Evolutionary conservation across 1,139 yeast genomes (phyloP), one percentile per base, ranked within the genome.

Genomic region (Meyerozyma athensensis): DNA sequence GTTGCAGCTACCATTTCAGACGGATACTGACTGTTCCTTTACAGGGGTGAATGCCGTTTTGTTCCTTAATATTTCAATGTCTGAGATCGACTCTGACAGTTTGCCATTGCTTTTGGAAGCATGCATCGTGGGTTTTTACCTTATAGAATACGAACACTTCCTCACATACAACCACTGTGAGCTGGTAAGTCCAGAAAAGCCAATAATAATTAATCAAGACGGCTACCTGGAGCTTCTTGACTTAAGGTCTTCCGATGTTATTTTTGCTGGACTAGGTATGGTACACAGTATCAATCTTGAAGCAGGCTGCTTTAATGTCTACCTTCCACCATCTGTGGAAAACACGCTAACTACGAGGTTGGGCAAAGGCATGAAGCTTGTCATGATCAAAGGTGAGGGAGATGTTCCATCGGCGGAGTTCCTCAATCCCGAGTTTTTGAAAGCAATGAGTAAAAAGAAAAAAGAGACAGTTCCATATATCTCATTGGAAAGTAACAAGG

Each of bases 321-420:
- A 85, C 47, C 61, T 84, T 0, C 87, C 94, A 0, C 40, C 57
- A 1, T 46, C 59, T 8, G 45, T 41, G 8, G 42, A 31, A 21
- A 42, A 38, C 9, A 38, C 14, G 14, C 41, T 58, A 22, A 47
- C 28, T 18, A 33, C 30, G 17, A 40, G 42, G 17, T 42, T 57
- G 14, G 32, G 32, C 4, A 44, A 54, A 2, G 63, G 65, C 0
- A 52, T 50, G 32, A 65, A 66, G 34, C 52, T 80, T 35, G 42
- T 83, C 0, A 42, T 86, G 1, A 68, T 78, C 0, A 72, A 86
- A 44, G 94, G 94, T 2, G 74, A 79, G 31, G 77, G 87, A 1
- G 86, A 79, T 36, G 44, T 68, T 1, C 72, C 74, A 0, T 37
- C 48, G 4, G 47, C 58, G 16, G 76, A 70, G 39, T 43, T 66